Evolutionary conservation across 805 yeast genomes (phyloP).

Genomic region (Candida montana): DNA sequence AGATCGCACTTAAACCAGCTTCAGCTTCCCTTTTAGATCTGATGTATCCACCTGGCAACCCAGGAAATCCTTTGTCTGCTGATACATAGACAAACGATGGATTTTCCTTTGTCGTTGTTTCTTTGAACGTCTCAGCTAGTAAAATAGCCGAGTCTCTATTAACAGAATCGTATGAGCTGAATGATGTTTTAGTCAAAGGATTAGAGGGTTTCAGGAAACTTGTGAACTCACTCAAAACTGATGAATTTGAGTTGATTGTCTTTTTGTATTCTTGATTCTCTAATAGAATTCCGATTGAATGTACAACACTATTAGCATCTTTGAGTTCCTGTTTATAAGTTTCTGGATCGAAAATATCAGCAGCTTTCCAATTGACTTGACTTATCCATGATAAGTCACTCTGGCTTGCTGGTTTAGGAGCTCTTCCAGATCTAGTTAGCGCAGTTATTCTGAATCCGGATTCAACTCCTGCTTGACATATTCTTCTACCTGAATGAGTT

Average conservation of each 20-base stretch:
- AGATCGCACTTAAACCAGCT: constrained; percentile 39
- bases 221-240: constrained; percentile 30
- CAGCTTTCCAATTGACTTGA: constrained; percentile 60
- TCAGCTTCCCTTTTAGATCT: constrained; percentile 78
- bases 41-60: constrained; percentile 67
- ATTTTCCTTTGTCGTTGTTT: constrained; percentile 20
- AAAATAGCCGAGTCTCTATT: constrained; percentile 66
- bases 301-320: constrained; percentile 66
- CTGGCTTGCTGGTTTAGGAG: constrained; percentile 32
- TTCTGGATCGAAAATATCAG: constrained; percentile 61
- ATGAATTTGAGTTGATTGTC: constrained; percentile 28
- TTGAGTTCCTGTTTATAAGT: constrained; percentile 45
- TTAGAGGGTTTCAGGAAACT: constrained; percentile 47
- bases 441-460: constrained; percentile 66
- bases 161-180: constrained; percentile 52
- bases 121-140: constrained; percentile 50
- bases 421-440: constrained; percentile 51
- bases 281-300: constrained; percentile 71
- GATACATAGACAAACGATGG: constrained; percentile 69
- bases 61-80: constrained; percentile 68
- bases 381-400: constrained; percentile 43
- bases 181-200: constrained; percentile 43
- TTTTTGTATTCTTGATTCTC: constrained; percentile 68
- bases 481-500: constrained; percentile 38
- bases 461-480: constrained; percentile 62